phyloP scores from a whole-genome alignment of 2,329 filamentous ascomycete genomes.

The Ilyonectria mors-panacis region DNA sequence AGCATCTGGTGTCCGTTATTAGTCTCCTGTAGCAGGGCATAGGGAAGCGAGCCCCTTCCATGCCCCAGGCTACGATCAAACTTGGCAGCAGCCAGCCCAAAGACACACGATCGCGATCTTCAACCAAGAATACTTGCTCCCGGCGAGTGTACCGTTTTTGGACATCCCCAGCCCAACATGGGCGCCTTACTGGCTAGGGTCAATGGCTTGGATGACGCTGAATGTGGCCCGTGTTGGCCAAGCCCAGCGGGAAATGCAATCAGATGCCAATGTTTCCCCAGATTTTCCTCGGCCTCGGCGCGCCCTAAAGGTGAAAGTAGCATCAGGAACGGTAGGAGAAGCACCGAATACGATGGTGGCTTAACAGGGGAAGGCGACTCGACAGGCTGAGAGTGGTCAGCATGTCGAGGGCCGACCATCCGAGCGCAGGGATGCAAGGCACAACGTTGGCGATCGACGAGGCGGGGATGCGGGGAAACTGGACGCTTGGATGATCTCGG shows the following conservation, averaged over 20 bases:
- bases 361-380: constrained; percentile 10
- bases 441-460: constrained; percentile 1
- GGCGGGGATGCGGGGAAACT: constrained; percentile 20
- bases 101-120: background rate
- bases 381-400: constrained; percentile 1
- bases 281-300: constrained; percentile 24
- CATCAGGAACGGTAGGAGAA: constrained; percentile 19
- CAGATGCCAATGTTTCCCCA: constrained; percentile 24
- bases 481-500: constrained; percentile 5
- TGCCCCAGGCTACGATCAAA: background rate
- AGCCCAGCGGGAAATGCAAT: constrained; percentile 5
- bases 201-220: background rate
- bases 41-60: background rate
- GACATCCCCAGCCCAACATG: background rate
- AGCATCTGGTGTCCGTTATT: background rate
- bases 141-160: background rate
- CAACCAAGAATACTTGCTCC: background rate
- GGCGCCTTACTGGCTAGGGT: background rate
- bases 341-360: constrained; percentile 23
- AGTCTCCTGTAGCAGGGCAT: background rate
- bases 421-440: constrained; percentile 22
- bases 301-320: constrained; percentile 3
- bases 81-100: background rate
- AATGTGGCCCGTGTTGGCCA: background rate
- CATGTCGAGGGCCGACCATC: constrained; percentile 3